phyloP scores from a whole-genome alignment of 257 asterid genomes.

The Lycium barbarum region DNA sequence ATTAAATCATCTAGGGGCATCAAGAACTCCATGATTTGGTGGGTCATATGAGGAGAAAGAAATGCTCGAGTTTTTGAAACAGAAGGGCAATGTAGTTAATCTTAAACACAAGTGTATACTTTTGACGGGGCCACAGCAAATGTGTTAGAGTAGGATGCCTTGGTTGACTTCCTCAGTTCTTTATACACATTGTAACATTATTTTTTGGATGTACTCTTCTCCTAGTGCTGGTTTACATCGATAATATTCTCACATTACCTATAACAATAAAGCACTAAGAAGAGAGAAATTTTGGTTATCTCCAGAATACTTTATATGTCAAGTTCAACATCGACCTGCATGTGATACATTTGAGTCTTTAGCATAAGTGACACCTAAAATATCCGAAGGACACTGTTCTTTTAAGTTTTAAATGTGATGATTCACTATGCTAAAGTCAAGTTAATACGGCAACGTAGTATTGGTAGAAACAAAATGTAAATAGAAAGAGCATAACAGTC shows the following conservation, averaged over 20 bases:
- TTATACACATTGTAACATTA: background rate
- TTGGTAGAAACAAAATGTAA: background rate
- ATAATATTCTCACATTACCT: constrained; percentile 6
- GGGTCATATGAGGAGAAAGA: background rate
- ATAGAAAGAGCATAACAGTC: constrained; percentile 13
- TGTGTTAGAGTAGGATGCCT: constrained; percentile 19
- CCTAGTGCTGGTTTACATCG: constrained; percentile 18
- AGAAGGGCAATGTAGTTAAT: background rate
- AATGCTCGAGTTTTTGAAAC: background rate
- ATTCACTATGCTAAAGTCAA: background rate
- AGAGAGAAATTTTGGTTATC: constrained; percentile 4
- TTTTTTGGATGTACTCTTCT: background rate
- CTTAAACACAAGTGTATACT: background rate
- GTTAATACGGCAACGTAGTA: background rate
- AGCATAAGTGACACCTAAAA: background rate
- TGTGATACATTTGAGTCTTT: background rate
- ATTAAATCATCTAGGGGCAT: background rate
- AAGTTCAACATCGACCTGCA: background rate
- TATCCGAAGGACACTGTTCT: background rate
- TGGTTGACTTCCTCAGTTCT: constrained; percentile 14
- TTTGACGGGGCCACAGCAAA: background rate
- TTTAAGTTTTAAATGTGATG: constrained; percentile 3
- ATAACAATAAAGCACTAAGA: background rate
- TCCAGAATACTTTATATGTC: constrained; percentile 11
- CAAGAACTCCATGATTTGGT: background rate